phyloP scores from a whole-genome alignment of 2,329 filamentous ascomycete genomes.

The Pseudodiploospora longispora region DNA sequence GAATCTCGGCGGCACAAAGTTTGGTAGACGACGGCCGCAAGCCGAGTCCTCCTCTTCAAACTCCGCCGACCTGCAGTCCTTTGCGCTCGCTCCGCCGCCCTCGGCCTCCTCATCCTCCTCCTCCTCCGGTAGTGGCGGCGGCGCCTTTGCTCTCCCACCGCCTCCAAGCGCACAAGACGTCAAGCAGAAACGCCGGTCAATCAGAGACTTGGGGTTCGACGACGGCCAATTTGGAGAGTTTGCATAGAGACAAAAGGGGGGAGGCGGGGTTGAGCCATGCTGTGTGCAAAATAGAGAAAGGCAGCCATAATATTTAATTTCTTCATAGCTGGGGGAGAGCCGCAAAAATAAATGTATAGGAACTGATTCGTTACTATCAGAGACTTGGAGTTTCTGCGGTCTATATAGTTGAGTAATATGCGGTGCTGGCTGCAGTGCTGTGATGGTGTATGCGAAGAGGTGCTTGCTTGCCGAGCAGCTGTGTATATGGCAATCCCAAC shows the following conservation, averaged over 20 bases:
- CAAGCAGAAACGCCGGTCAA: conserved; percentile 50
- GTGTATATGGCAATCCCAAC: too few relatives aligned
- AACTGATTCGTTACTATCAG: too few relatives aligned
- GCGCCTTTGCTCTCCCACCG: conserved; percentile 51
- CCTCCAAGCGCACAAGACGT: conserved; percentile 56
- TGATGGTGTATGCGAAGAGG: too few relatives aligned
- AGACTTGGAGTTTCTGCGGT: too few relatives aligned
- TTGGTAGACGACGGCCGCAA: conserved; percentile 39
- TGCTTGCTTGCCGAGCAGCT: too few relatives aligned
- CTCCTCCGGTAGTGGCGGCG: conserved; percentile 28
- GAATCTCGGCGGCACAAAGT: conserved; percentile 53
- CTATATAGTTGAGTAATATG: too few relatives aligned
- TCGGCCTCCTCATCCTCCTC: conserved; percentile 10
- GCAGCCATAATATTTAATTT: too few relatives aligned
- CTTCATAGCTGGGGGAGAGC: too few relatives aligned
- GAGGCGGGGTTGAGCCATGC: not conserved
- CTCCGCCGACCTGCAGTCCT: conserved; percentile 39
- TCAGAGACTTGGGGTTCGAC: conserved; percentile 69
- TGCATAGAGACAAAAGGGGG: conserved; percentile 31
- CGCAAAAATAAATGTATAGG: too few relatives aligned
- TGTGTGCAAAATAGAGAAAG: too few relatives aligned
- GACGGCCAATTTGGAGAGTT: conserved; percentile 88
- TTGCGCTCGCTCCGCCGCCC: conserved; percentile 69
- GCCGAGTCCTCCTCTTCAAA: conserved; percentile 10
- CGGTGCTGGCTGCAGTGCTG: too few relatives aligned